These are phyloP conservation scores for Debaryomyces sp. DNA, from an alignment of 1,139 yeast genomes.

Conservation along the genomic window DNA sequence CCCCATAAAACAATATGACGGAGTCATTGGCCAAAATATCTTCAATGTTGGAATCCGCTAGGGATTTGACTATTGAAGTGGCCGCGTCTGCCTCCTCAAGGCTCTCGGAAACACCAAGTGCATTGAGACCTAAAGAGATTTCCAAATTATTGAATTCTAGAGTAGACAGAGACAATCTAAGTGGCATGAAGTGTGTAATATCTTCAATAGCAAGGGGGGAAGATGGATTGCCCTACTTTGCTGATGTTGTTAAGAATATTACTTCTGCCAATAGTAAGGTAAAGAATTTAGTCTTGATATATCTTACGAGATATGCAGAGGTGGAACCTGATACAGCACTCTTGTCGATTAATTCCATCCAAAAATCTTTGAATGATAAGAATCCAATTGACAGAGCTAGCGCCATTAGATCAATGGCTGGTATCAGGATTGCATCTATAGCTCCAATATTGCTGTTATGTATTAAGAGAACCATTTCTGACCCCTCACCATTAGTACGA, in stretches of 20 bases:
- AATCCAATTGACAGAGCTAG: constrained; percentile 69
- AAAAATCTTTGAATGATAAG: constrained; percentile 74
- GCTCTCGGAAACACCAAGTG: constrained; percentile 58
- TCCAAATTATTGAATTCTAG: constrained; percentile 67
- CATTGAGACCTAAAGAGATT: constrained; percentile 64
- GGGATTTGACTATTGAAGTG: constrained; percentile 77
- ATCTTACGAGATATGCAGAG: constrained; percentile 78
- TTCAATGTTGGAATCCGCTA: constrained; percentile 73
- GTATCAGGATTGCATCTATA: constrained; percentile 77
- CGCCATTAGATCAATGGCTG: constrained; percentile 78
- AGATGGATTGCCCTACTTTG: constrained; percentile 66
- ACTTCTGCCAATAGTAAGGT: constrained; percentile 71
- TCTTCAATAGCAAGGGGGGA: constrained; percentile 66
- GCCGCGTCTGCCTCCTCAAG: constrained; percentile 77
- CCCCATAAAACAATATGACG: constrained; percentile 29
- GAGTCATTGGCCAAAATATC: constrained; percentile 46
- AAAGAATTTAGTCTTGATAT: constrained; percentile 76
- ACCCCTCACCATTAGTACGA: constrained; percentile 78
- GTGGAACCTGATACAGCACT: constrained; percentile 86
- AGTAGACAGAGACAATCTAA: constrained; percentile 67
- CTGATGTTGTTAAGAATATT: constrained; percentile 88
- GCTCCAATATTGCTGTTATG: constrained; percentile 78
- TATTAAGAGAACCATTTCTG: constrained; percentile 67
- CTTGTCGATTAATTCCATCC: constrained; percentile 88
- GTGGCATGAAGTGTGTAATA: constrained; percentile 79